Conservation (phyloP, 2,329 filamentous ascomycete genomes). For the Helicocarpus griseus region DNA sequence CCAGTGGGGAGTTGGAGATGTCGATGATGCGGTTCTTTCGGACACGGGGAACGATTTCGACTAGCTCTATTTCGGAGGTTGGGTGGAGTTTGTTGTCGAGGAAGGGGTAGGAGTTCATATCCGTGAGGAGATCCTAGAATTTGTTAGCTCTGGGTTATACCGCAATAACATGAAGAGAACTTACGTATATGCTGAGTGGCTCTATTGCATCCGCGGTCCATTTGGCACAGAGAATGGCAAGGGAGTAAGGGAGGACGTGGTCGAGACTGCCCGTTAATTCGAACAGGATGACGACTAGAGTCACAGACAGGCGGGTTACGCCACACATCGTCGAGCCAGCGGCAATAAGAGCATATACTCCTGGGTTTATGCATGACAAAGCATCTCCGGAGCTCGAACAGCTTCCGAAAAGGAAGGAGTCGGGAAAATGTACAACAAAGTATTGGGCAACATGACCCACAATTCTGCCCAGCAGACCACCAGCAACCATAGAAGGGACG, state of each 20-base stretch:
- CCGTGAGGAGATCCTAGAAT: slow-evolving; percentile 72
- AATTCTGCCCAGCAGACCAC: slow-evolving; percentile 79
- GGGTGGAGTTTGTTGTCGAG: slow-evolving; percentile 94
- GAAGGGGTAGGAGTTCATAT: slow-evolving; percentile 96
- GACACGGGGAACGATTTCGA: slow-evolving; percentile 71
- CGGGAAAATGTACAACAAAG: slow-evolving; percentile 62
- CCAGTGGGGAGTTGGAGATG: slow-evolving; percentile 69
- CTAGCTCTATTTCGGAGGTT: slow-evolving; percentile 77
- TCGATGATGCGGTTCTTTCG: slow-evolving; percentile 76
- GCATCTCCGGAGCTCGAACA: slow-evolving; percentile 60
- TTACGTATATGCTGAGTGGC: slow-evolving; percentile 81
- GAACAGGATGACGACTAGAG: slow-evolving; percentile 87
- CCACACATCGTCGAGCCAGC: slow-evolving; percentile 97
- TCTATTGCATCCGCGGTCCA: slow-evolving; percentile 97
- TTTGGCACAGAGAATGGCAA: slow-evolving; percentile 89
- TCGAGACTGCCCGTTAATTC: slow-evolving; percentile 91
- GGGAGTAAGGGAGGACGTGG: slow-evolving; percentile 87
- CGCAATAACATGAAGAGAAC: slow-evolving; percentile 18
- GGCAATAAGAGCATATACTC: slow-evolving; percentile 91
- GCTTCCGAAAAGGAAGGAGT: slow-evolving; percentile 61
- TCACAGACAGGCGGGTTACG: slow-evolving; percentile 86
- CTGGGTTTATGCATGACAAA: slow-evolving; percentile 82
- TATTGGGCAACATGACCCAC: slow-evolving; percentile 81
- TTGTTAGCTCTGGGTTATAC: not conserved
- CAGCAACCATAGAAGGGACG: slow-evolving; percentile 96